Conservation (phyloP, 192 early-diverging fungal genomes). For the Linnemannia schmuckeri region DNA sequence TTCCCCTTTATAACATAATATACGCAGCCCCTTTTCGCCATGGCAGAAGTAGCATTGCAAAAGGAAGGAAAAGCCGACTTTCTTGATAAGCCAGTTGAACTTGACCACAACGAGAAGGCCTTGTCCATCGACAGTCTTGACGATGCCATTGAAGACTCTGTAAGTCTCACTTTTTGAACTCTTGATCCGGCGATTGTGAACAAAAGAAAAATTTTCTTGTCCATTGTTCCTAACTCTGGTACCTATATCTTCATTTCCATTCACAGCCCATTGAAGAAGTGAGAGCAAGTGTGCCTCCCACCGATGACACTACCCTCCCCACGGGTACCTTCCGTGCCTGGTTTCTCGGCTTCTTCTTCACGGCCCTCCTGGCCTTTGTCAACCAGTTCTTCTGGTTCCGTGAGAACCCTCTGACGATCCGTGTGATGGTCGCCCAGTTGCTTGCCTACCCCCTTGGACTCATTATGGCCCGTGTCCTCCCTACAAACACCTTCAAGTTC, state of each 20-base stretch:
- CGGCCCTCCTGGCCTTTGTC: constrained; percentile 71
- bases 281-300: constrained; percentile 75
- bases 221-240: not conserved
- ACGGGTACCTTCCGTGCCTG: constrained; percentile 81
- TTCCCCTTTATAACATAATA: not conserved
- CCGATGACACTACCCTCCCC: constrained; percentile 74
- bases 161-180: constrained; percentile 9
- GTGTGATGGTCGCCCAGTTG: constrained; percentile 79
- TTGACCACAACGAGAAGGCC: constrained; percentile 30
- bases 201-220: too few relatives aligned
- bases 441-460: constrained; percentile 82
- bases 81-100: constrained; percentile 22
- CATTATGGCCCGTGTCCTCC: constrained; percentile 72
- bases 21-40: not conserved
- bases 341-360: constrained; percentile 81
- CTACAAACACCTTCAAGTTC: constrained; percentile 62
- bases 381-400: constrained; percentile 92
- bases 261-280: constrained; percentile 79
- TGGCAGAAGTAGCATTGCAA: constrained; percentile 32
- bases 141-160: constrained; percentile 57
- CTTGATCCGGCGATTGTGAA: not conserved
- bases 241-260: not conserved
- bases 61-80: constrained; percentile 30
- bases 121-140: constrained; percentile 25
- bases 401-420: constrained; percentile 80